These are phyloP conservation scores for Rhododendron williamsianum DNA, from an alignment of 148 eudicot species.

Conservation along the genomic window DNA sequence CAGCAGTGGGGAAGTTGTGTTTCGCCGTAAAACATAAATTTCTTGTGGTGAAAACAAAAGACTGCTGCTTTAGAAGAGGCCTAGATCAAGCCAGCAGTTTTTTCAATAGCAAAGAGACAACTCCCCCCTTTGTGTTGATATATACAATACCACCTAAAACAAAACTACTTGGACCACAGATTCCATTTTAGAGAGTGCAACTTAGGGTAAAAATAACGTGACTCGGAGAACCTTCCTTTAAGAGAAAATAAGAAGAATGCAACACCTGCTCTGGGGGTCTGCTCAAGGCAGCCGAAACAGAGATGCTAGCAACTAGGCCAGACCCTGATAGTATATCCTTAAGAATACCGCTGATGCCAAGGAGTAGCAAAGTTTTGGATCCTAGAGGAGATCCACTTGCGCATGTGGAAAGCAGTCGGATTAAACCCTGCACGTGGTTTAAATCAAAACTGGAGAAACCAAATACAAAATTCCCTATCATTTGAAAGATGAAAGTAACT, in stretches of 20 bases:
- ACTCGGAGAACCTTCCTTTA: background rate
- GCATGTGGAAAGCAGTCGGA: slow-evolving; percentile 90
- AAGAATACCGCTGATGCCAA: slow-evolving; percentile 84
- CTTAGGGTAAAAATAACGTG: background rate
- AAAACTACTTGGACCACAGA: background rate
- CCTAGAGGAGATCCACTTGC: slow-evolving; percentile 94
- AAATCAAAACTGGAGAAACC: slow-evolving; percentile 11
- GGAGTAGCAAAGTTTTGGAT: slow-evolving; percentile 78
- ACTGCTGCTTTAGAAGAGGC: background rate
- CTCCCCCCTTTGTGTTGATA: background rate
- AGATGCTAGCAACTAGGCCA: slow-evolving; percentile 71
- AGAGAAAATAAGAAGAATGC: slow-evolving; percentile 3
- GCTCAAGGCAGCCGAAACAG: slow-evolving; percentile 86
- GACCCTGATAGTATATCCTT: slow-evolving; percentile 86
- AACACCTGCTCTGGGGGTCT: slow-evolving; percentile 96
- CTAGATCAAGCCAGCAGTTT: background rate
- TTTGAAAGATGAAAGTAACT: background rate
- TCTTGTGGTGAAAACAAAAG: background rate
- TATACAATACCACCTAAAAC: background rate
- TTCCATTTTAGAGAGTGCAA: background rate
- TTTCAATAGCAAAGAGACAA: background rate
- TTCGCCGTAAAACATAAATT: background rate
- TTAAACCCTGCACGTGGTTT: slow-evolving; percentile 60
- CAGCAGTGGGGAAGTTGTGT: background rate
- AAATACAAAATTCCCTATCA: background rate